A percentile compares a stretch with the other conserved stretches of the same genome.
phyloP scores from a whole-genome alignment of 257 asterid genomes.

The Solanum tarapatanum region DNA sequence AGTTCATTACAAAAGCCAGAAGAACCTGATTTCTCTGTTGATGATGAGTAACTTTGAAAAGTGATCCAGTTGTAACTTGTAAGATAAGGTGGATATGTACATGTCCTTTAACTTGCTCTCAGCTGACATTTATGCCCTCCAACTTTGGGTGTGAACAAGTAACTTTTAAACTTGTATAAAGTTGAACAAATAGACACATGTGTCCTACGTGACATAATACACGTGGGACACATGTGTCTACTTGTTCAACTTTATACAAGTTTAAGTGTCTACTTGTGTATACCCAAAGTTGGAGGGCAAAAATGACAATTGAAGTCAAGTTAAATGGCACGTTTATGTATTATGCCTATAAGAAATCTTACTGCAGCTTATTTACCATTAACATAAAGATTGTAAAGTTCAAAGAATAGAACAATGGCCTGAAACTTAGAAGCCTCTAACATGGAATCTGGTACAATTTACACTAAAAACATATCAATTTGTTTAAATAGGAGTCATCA shows the following conservation, averaged over 20 bases:
- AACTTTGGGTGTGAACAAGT: neutral
- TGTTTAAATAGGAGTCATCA: neutral
- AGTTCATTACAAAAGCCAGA: constrained; percentile 65
- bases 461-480: neutral
- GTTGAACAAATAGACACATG: neutral
- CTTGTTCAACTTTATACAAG: too few species aligned
- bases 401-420: neutral
- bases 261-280: too few species aligned
- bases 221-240: neutral
- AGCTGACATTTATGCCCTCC: neutral
- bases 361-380: neutral
- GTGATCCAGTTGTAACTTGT: neutral
- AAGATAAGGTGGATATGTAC: neutral
- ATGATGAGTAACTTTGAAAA: constrained; percentile 32
- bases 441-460: neutral
- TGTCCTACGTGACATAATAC: neutral
- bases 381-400: neutral
- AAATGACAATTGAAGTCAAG: too few species aligned
- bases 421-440: neutral
- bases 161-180: neutral
- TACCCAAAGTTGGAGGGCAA: too few species aligned
- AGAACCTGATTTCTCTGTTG: constrained; percentile 79
- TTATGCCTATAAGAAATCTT: neutral
- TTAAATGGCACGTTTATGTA: too few species aligned
- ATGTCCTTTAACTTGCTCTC: neutral